Base-by-base conservation (phyloP, 2,329 filamentous ascomycete species). In the Diplodia scrobiculata region DNA sequence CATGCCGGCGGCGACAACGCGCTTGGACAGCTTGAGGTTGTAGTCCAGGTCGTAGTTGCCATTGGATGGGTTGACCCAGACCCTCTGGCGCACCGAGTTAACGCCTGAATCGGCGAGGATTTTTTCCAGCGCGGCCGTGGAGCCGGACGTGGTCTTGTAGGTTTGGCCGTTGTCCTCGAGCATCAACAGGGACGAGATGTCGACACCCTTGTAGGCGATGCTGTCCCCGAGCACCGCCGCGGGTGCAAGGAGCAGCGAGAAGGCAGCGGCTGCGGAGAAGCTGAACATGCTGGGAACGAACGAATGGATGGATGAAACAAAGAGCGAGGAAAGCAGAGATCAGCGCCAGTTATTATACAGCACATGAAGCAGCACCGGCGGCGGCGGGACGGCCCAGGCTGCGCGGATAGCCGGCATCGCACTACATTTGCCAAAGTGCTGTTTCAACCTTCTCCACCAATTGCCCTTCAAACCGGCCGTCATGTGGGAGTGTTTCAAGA, bases 1-100 rank as follows among this genome's bases (percentile, higher is more conserved):
- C 64, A 91, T 73, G 0, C 88, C 88, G 0, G 84, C 86, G 2
- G 85, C 84, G 70, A 86, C 82, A 1, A 87, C 87, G 58, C 89
- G 82, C 73, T 84, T 84, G 3, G 87, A 89, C 19, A 91, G 81
- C 66, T 84, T 78, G 68, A 92, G 73, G 73, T 91, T 91, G 77
- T 91, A 91, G 67, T 84, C 84, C 47, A 91, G 80, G 74, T 89
- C 84, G 75, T 91, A 91, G 70, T 83, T 82, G 59, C 87, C 87
- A 69, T 86, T 82, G 10, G 83, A 79, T 0, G 87, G 86, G 34
- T 64, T 53, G 60, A 64, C 89, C 89, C 89, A 91, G 51, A 91
- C 76, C 25, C 89, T 83, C 74, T 91, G 89, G 19, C 89, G 85
- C 53, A 91, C 85, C 0, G 86, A 89, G 75, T 91, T 91, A 70